These are phyloP conservation scores for Fusarium papillatum DNA, from an alignment of 2,329 filamentous ascomycete species.

Conservation along the genomic window DNA sequence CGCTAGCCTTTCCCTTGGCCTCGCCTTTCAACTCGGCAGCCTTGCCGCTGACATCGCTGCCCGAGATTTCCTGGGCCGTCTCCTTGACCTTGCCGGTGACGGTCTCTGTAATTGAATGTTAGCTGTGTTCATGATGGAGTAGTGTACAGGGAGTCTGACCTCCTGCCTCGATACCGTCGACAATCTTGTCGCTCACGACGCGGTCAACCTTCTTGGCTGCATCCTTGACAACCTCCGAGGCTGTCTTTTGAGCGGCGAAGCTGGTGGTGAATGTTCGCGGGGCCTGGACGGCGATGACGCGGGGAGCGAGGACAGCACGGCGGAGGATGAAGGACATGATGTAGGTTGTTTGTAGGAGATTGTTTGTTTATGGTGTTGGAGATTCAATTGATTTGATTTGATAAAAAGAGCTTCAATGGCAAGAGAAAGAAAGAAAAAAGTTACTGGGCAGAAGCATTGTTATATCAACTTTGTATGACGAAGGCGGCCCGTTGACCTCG, in stretches of 20 bases:
- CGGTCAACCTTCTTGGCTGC: constrained; percentile 71
- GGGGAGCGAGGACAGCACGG: constrained; percentile 56
- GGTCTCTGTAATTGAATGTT: constrained; percentile 46
- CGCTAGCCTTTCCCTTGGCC: constrained; percentile 52
- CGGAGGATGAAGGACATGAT: constrained; percentile 64
- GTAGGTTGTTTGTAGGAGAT: not conserved
- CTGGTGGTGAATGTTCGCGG: constrained; percentile 66
- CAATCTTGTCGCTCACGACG: constrained; percentile 71
- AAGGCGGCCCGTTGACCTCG: constrained; percentile 25
- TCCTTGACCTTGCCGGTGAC: constrained; percentile 64
- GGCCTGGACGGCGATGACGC: constrained; percentile 53
- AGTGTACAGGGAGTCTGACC: constrained; percentile 55
- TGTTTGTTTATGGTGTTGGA: not conserved
- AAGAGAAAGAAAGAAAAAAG: not conserved
- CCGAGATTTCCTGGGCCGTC: constrained; percentile 49
- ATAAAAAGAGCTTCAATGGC: constrained; percentile 2
- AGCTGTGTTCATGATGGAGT: constrained; percentile 2
- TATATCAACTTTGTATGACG: constrained; percentile 37
- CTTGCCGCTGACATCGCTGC: constrained; percentile 48
- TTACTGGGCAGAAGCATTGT: not conserved
- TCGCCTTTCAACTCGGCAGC: constrained; percentile 54
- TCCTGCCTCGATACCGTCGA: constrained; percentile 71
- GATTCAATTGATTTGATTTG: constrained; percentile 22
- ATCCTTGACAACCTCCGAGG: constrained; percentile 70
- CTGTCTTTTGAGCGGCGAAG: constrained; percentile 59